Percentiles rank a stretch among this genome's conserved stretches.
Conservation (phyloP, 139 green algal genomes). For the Haematococcus sp. region DNA sequence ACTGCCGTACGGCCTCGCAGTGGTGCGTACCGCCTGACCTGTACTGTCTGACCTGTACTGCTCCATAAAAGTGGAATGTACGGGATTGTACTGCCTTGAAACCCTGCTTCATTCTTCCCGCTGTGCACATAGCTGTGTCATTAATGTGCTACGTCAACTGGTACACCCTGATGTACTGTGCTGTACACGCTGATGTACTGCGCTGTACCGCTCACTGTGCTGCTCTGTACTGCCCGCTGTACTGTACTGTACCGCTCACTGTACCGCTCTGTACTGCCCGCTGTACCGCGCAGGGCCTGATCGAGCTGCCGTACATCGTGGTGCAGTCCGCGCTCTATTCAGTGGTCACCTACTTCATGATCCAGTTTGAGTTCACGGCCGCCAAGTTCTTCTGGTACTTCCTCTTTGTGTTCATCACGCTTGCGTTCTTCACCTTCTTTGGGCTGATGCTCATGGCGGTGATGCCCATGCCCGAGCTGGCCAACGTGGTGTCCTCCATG, state of each 20-base stretch:
- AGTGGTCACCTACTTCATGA: slow-evolving; percentile 39
- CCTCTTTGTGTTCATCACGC: slow-evolving; percentile 18
- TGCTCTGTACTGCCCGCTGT: too few relatives aligned
- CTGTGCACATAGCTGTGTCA: too few relatives aligned
- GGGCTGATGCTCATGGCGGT: slow-evolving; percentile 18
- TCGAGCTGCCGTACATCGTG: slow-evolving; percentile 50
- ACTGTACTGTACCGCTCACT: neutral
- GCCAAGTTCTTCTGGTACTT: slow-evolving; percentile 32
- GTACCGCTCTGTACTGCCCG: neutral
- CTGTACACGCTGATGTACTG: too few relatives aligned
- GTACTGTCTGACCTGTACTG: too few relatives aligned
- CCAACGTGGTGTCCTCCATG: neutral
- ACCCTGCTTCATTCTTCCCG: too few relatives aligned
- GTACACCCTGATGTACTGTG: too few relatives aligned
- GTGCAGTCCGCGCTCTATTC: slow-evolving; percentile 43
- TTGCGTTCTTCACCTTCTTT: slow-evolving; percentile 31
- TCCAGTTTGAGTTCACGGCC: slow-evolving; percentile 30
- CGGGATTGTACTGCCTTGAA: too few relatives aligned
- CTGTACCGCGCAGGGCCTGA: slow-evolving; percentile 15
- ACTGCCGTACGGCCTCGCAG: slow-evolving; percentile 6
- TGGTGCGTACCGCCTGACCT: neutral
- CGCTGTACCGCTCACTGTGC: too few relatives aligned
- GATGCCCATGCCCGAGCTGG: slow-evolving; percentile 2
- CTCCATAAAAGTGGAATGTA: too few relatives aligned
- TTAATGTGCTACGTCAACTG: too few relatives aligned